Percentiles rank a stretch among this genome's conserved stretches.
These are phyloP conservation scores for Ustilago shanxiensis DNA, from an alignment of 1,284 basidiomycete genomes.

Conservation along the genomic window DNA sequence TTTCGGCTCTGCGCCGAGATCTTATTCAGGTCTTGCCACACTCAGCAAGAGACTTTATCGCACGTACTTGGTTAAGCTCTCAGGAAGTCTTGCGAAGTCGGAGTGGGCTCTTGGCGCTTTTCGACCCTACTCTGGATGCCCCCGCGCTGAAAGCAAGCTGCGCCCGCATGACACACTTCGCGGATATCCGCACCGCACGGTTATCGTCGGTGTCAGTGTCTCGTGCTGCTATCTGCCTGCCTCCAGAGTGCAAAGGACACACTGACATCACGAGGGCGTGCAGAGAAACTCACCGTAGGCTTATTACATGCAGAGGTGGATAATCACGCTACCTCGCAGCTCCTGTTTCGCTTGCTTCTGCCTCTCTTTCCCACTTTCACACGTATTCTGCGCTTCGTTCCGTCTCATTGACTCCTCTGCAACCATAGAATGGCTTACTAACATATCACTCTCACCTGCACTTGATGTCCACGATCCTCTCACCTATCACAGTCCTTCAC, in stretches of 20 bases:
- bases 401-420: background rate
- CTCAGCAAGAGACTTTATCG: no score
- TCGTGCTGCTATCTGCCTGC: background rate
- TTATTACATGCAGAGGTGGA: background rate
- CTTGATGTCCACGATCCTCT: background rate
- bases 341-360: background rate
- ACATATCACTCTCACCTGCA: background rate
- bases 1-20: conserved; percentile 18
- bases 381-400: background rate
- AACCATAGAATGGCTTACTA: background rate
- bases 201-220: background rate
- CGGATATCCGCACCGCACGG: background rate
- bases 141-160: background rate
- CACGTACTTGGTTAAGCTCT: conserved; percentile 2
- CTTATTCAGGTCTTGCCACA: background rate
- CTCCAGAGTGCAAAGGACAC: no score
- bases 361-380: background rate
- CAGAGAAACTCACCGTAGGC: no score
- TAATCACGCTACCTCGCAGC: background rate
- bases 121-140: background rate
- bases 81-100: conserved; percentile 3
- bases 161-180: background rate
- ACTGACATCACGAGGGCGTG: no score
- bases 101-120: background rate
- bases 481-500: conserved; percentile 28